Conservation (phyloP, 139 green algal species). For the Choricystis sp. region DNA sequence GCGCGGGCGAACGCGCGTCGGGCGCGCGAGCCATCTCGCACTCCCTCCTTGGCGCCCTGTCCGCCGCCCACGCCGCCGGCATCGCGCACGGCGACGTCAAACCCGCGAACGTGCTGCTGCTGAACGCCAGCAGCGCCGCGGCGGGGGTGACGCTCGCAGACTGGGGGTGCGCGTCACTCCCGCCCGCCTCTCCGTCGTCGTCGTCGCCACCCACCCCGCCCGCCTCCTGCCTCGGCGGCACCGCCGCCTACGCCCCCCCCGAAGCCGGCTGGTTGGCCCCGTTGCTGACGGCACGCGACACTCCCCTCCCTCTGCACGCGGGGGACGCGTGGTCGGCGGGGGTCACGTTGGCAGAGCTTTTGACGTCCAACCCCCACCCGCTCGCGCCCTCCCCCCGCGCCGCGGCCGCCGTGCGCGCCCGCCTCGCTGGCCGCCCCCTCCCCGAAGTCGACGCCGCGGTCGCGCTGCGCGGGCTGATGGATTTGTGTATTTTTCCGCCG, state of each 20-base stretch:
- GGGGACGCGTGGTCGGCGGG: not conserved
- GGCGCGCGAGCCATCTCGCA: not conserved
- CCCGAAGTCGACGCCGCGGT: not conserved
- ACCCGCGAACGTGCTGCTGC: not conserved
- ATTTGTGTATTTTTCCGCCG: conserved; percentile 5
- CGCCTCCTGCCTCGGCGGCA: too few relatives aligned
- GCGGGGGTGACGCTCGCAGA: not conserved
- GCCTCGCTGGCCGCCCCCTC: not conserved
- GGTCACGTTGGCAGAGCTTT: not conserved
- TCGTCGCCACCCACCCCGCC: too few relatives aligned
- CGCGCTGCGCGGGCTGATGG: conserved; percentile 5
- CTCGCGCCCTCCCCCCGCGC: not conserved
- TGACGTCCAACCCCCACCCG: not conserved
- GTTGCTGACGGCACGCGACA: too few relatives aligned
- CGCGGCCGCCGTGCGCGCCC: not conserved
- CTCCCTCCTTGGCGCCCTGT: not conserved
- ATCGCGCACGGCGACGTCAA: not conserved
- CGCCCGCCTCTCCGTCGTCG: too few relatives aligned
- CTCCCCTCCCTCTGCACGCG: not conserved
- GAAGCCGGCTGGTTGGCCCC: not conserved
- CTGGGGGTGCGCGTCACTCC: not conserved
- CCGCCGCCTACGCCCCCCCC: not conserved
- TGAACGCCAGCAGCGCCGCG: not conserved
- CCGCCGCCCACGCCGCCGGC: too few relatives aligned
- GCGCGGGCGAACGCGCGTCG: not conserved